A percentile compares a stretch with the other conserved stretches of the same genome.
phyloP scores from a whole-genome alignment of 306 rosid genomes.

The Vachellia collinsii region DNA sequence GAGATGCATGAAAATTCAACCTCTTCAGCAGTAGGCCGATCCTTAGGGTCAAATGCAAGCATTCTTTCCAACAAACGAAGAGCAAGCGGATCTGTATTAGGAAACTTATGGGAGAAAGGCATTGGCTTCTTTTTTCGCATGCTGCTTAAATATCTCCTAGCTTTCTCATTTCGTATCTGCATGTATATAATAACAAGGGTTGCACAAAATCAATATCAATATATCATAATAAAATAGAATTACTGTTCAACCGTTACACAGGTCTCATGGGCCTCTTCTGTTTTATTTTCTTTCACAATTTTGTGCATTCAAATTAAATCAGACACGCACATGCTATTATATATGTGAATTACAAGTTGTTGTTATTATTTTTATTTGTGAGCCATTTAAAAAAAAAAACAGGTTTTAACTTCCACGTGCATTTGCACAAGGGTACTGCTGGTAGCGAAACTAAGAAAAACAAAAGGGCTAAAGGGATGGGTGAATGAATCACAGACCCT shows the following conservation, averaged over 20 bases:
- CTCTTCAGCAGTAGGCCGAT: conserved; percentile 90
- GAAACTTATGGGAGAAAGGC: conserved; percentile 85
- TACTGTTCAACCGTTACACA: neutral
- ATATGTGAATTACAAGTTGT: too few relatives aligned
- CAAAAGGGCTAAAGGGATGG: conserved; percentile 15
- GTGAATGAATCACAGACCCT: conserved; percentile 55
- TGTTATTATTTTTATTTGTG: neutral
- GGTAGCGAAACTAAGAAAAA: neutral
- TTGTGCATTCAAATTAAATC: neutral
- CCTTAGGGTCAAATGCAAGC: conserved; percentile 91
- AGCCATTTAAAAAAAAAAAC: too few relatives aligned
- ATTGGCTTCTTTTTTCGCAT: conserved; percentile 82
- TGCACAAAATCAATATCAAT: conserved; percentile 14
- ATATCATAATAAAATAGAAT: neutral
- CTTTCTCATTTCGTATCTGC: conserved; percentile 86
- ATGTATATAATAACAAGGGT: conserved; percentile 10
- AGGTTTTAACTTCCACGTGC: neutral
- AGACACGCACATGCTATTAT: neutral
- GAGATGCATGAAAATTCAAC: conserved; percentile 44
- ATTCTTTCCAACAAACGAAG: conserved; percentile 83
- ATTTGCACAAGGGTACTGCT: neutral
- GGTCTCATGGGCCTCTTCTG: neutral
- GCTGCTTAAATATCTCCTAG: conserved; percentile 85
- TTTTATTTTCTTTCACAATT: neutral
- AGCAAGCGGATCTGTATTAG: conserved; percentile 82